Percentiles rank a stretch among this genome's conserved stretches.
These are phyloP conservation scores for Phaeosphaeriaceae sp. DNA, from an alignment of 2,329 filamentous ascomycete genomes.

Conservation along the genomic window DNA sequence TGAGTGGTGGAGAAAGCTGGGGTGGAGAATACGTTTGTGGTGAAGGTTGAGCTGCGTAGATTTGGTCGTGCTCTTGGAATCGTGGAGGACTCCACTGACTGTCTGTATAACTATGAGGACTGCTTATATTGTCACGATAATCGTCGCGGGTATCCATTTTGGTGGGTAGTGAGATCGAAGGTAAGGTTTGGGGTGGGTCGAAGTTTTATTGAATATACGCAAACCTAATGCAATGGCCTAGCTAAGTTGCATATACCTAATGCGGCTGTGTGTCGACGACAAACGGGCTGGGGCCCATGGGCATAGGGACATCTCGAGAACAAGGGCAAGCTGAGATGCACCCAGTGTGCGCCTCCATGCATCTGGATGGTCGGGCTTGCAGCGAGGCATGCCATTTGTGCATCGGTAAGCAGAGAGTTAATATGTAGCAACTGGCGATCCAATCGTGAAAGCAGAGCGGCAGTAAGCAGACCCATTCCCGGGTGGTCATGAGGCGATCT, in stretches of 20 bases:
- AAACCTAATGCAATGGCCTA: slow-evolving; percentile 4
- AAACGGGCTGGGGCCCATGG: slow-evolving; percentile 4
- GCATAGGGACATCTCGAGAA: not conserved
- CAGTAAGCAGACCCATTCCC: slow-evolving; percentile 13
- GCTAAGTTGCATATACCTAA: slow-evolving; percentile 12
- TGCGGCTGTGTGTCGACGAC: slow-evolving; percentile 15
- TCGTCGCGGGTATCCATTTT: slow-evolving; percentile 25
- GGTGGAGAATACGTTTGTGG: slow-evolving; percentile 20
- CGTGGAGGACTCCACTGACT: slow-evolving; percentile 28
- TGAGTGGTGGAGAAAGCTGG: slow-evolving; percentile 19
- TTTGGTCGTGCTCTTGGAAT: slow-evolving; percentile 28
- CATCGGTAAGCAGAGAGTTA: slow-evolving; percentile 21
- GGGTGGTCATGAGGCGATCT: slow-evolving; percentile 7
- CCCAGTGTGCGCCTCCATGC: slow-evolving; percentile 8
- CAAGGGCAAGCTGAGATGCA: slow-evolving; percentile 18
- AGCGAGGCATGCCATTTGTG: slow-evolving; percentile 14
- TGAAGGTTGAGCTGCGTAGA: slow-evolving; percentile 14
- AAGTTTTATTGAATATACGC: slow-evolving; percentile 11
- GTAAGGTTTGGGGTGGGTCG: slow-evolving; percentile 9
- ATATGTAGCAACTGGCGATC: slow-evolving; percentile 9
- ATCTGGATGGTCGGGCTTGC: slow-evolving; percentile 14
- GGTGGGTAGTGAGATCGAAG: slow-evolving; percentile 7
- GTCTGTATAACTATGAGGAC: slow-evolving; percentile 15
- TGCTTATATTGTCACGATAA: slow-evolving; percentile 18
- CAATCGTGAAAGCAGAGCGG: slow-evolving; percentile 15